Percentiles rank a stretch among this genome's conserved stretches.
phyloP scores from a whole-genome alignment of 768 basidiomycete genomes.

The Trichaptum fuscoviolaceum region DNA sequence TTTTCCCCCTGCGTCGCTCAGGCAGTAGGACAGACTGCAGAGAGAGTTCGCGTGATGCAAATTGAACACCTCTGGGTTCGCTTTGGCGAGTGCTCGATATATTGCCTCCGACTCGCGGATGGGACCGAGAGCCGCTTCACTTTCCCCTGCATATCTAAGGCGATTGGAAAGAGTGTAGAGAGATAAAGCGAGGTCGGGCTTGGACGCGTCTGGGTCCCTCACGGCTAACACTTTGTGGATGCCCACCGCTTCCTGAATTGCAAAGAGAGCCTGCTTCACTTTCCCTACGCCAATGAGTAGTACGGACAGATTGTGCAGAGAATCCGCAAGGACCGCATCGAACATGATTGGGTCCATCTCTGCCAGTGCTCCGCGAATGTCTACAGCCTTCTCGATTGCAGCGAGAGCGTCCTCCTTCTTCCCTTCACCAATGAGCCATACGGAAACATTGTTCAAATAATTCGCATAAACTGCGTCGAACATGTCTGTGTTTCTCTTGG shows the following conservation, averaged over 20 bases:
- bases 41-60: constrained; percentile 8
- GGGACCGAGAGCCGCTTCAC: constrained; percentile 9
- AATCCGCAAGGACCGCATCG: constrained; percentile 4
- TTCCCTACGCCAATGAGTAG: neutral
- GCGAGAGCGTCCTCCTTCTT: constrained; percentile 10
- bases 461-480: too few relatives aligned
- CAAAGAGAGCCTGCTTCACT: constrained; percentile 7
- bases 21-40: constrained; percentile 6
- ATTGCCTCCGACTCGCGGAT: constrained; percentile 3
- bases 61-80: constrained; percentile 5
- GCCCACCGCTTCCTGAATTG: constrained; percentile 8
- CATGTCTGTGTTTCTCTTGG: too few relatives aligned
- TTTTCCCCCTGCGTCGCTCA: constrained; percentile 6
- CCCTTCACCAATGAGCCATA: constrained; percentile 7
- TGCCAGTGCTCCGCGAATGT: neutral
- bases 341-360: neutral
- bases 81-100: neutral
- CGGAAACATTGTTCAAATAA: constrained; percentile 6
- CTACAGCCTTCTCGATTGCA: constrained; percentile 8
- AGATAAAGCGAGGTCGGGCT: constrained; percentile 5
- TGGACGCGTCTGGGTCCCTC: neutral
- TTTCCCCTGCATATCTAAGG: constrained; percentile 6
- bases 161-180: constrained; percentile 9
- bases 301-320: constrained; percentile 7
- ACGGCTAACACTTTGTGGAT: neutral